Percentiles rank a stretch among this genome's conserved stretches.
Evolutionary conservation across 2,329 filamentous ascomycete species (phyloP).

Genomic region (Cordyceps tenuipes): DNA sequence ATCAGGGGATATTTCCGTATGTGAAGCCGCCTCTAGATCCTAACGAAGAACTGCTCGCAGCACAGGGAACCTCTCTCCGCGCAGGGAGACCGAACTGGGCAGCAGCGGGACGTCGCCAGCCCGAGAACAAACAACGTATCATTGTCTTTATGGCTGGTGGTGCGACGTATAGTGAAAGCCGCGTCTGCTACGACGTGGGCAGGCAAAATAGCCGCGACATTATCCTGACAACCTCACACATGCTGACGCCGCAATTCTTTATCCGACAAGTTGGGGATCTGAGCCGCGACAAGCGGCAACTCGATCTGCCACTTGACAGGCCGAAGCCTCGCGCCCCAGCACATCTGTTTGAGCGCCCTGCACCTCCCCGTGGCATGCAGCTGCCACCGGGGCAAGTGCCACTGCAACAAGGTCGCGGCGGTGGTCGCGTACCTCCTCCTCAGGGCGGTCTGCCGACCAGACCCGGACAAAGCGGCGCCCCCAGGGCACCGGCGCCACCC

Average conservation of each 20-base stretch:
- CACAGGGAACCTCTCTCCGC: slow-evolving; percentile 66
- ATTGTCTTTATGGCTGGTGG: slow-evolving; percentile 94
- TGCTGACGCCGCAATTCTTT: slow-evolving; percentile 80
- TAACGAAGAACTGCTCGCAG: slow-evolving; percentile 48
- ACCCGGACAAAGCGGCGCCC: slow-evolving; percentile 20
- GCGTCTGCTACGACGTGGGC: slow-evolving; percentile 81
- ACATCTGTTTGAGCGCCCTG: slow-evolving; percentile 72
- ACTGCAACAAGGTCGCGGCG: slow-evolving; percentile 9
- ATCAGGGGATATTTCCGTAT: slow-evolving; percentile 61
- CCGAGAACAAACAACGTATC: slow-evolving; percentile 79
- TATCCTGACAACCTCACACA: slow-evolving; percentile 84
- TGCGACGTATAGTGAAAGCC: slow-evolving; percentile 84
- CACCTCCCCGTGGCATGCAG: slow-evolving; percentile 36
- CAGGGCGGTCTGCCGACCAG: slow-evolving; percentile 28
- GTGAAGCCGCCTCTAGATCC: slow-evolving; percentile 60
- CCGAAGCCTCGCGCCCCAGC: slow-evolving; percentile 75
- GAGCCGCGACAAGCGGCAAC: slow-evolving; percentile 61
- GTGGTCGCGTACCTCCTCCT: slow-evolving; percentile 19
- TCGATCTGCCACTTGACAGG: slow-evolving; percentile 74
- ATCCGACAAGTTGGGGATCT: slow-evolving; percentile 76
- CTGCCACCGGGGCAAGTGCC: slow-evolving; percentile 16
- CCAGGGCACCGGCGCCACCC: slow-evolving; percentile 32
- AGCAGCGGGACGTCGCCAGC: slow-evolving; percentile 61
- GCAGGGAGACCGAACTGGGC: slow-evolving; percentile 95
- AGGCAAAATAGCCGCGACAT: slow-evolving; percentile 67